phyloP scores from a whole-genome alignment of 176 grass and related monocot species.

The Oryza meridionalis region DNA sequence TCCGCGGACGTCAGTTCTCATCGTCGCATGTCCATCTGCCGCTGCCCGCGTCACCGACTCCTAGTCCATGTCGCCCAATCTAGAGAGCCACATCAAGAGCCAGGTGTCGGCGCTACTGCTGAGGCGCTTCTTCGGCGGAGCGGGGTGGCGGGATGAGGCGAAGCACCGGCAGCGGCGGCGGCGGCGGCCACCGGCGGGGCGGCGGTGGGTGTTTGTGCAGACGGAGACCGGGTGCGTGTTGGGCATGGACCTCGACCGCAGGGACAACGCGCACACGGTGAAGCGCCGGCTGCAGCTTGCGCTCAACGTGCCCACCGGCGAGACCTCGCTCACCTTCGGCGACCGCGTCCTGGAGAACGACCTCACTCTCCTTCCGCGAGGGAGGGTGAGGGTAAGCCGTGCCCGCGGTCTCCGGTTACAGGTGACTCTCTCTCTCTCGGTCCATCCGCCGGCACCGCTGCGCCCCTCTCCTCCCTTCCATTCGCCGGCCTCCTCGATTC shows the following conservation, averaged over 20 bases:
- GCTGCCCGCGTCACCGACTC: no score
- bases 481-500: no score
- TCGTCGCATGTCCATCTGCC: no score
- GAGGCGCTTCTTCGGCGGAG: slow-evolving; percentile 42
- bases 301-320: slow-evolving; percentile 75
- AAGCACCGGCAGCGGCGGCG: slow-evolving; percentile 34
- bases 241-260: slow-evolving; percentile 74
- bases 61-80: slow-evolving; percentile 74
- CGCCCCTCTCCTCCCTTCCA: no score
- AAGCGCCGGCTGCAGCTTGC: slow-evolving; percentile 78
- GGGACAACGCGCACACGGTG: slow-evolving; percentile 77
- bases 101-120: slow-evolving; percentile 68
- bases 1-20: no score
- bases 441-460: no score
- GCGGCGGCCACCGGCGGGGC: slow-evolving; percentile 45
- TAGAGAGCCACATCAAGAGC: slow-evolving; percentile 55
- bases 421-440: no score
- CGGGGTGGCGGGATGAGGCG: slow-evolving; percentile 42
- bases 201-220: slow-evolving; percentile 82
- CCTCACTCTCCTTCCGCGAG: slow-evolving; percentile 65
- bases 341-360: slow-evolving; percentile 75
- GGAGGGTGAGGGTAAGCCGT: no score
- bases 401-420: no score
- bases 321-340: slow-evolving; percentile 76
- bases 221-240: slow-evolving; percentile 81